Conservation (phyloP, 257 asterid species). For the Asclepias syriaca region DNA sequence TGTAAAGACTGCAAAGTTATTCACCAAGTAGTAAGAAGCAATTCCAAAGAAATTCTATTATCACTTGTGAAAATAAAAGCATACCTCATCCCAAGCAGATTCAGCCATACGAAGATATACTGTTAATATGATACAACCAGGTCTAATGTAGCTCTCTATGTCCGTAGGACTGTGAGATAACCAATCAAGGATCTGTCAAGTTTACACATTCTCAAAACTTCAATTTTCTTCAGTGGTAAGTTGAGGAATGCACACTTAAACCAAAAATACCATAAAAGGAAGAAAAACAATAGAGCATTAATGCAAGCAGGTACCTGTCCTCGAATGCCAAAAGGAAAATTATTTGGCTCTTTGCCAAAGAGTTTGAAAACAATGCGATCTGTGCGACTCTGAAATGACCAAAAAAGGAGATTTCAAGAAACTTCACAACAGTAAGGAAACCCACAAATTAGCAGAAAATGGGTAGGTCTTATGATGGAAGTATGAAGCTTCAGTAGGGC, state of each 20-base stretch:
- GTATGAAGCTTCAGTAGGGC: background rate
- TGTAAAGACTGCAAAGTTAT: background rate
- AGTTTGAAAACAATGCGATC: slow-evolving; percentile 82
- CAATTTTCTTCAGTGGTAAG: background rate
- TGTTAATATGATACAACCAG: slow-evolving; percentile 80
- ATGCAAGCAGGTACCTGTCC: slow-evolving; percentile 47
- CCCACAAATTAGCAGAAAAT: background rate
- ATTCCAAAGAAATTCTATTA: background rate
- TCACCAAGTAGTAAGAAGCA: background rate
- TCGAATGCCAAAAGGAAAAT: slow-evolving; percentile 59
- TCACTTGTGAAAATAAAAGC: slow-evolving; percentile 9
- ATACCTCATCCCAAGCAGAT: slow-evolving; percentile 80
- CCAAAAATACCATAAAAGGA: slow-evolving; percentile 3
- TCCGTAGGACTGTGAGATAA: slow-evolving; percentile 78
- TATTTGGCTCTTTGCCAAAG: slow-evolving; percentile 77
- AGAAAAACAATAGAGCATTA: background rate
- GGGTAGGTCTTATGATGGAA: background rate
- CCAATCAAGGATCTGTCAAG: slow-evolving; percentile 84
- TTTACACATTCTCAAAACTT: slow-evolving; percentile 9
- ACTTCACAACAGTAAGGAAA: background rate
- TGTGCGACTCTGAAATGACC: slow-evolving; percentile 56
- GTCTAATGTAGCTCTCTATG: slow-evolving; percentile 90
- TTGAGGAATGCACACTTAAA: background rate
- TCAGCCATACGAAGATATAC: slow-evolving; percentile 59
- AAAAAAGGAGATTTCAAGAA: background rate